phyloP scores from a whole-genome alignment of 495 filamentous ascomycete genomes.

The Podospora anserina region DNA sequence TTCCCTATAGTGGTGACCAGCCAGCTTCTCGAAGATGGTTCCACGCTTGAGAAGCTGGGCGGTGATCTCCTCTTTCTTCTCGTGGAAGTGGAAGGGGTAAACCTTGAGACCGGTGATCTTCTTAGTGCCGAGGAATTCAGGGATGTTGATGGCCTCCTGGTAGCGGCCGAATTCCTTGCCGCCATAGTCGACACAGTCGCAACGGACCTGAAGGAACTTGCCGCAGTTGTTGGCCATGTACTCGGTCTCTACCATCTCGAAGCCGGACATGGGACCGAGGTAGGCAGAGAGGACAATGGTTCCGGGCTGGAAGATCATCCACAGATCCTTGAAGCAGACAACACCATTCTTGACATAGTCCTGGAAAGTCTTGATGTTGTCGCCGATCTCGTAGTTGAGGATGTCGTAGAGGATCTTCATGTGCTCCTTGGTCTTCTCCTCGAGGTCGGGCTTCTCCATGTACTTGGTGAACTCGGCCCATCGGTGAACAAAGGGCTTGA shows the following conservation, averaged over 20 bases:
- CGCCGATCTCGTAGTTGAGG: constrained; percentile 57
- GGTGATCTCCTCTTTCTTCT: constrained; percentile 39
- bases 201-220: constrained; percentile 44
- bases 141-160: constrained; percentile 43
- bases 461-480: constrained; percentile 56
- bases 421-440: constrained; percentile 52
- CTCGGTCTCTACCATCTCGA: constrained; percentile 32
- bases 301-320: constrained; percentile 45
- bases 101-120: constrained; percentile 53
- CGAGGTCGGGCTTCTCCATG: constrained; percentile 44
- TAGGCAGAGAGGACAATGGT: constrained; percentile 30
- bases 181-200: constrained; percentile 57
- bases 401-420: constrained; percentile 55
- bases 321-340: constrained; percentile 55
- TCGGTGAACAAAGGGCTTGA: constrained; percentile 64
- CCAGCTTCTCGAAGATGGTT: constrained; percentile 50
- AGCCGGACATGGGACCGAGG: constrained; percentile 33
- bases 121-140: constrained; percentile 53
- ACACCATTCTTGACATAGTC: constrained; percentile 57
- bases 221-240: constrained; percentile 32
- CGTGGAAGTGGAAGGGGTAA: constrained; percentile 58
- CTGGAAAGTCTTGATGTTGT: constrained; percentile 53
- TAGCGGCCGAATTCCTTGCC: constrained; percentile 56
- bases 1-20: constrained; percentile 59
- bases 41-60: constrained; percentile 46